Base-by-base conservation (phyloP, 2,329 filamentous ascomycete genomes). In the Ascochyta lentis region DNA sequence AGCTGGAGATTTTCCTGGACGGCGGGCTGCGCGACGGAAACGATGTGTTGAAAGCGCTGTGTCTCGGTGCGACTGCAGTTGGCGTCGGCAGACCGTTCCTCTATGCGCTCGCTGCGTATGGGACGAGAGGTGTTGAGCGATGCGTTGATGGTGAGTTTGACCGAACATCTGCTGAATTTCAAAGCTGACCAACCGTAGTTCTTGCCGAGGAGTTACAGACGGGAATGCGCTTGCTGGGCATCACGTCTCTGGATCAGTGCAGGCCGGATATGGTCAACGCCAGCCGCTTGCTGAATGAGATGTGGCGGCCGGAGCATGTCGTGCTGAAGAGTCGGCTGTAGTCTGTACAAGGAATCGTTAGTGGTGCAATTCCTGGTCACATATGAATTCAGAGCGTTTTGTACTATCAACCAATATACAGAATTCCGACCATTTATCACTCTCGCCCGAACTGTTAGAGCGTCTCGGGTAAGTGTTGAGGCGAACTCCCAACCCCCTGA, bases 171-270 rank as follows among this genome's bases (percentile, higher is more conserved):
- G 19, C 1, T 3, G 16, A n/a, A 35, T 22, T 10, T 27, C 15
- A 38, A 24, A n/a, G 27, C 42, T 29, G 55, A 69, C 40, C 63
- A n/a, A 8, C 15, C 24, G 10, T 23, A 75, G 76, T 80, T 24
- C 65, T 81, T 38, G 69, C 73, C 26, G 86, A 89, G 56, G 87
- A 90, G 68, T 71, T 89, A 4, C 82, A 86, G 61, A 87, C 84
- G 2, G 85, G 86, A 2, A 89, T 89, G 87, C 81, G 83, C 24
- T 80, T 89, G 69, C 83, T 87, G 54, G 87, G 87, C 2, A 79
- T 89, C 31, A 88, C 84, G 1, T 80, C 83, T 58, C 73, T 89
- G 9, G 79, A 83, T 49, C 80, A 88, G 66, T 79, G 86, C 5
- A 82, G 87, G 60, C 85, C 86, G 0, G 85, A 86, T 0, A 76